These are phyloP conservation scores for Avena insularis DNA, from an alignment of 176 grass and related monocot species.

Conservation along the genomic window DNA sequence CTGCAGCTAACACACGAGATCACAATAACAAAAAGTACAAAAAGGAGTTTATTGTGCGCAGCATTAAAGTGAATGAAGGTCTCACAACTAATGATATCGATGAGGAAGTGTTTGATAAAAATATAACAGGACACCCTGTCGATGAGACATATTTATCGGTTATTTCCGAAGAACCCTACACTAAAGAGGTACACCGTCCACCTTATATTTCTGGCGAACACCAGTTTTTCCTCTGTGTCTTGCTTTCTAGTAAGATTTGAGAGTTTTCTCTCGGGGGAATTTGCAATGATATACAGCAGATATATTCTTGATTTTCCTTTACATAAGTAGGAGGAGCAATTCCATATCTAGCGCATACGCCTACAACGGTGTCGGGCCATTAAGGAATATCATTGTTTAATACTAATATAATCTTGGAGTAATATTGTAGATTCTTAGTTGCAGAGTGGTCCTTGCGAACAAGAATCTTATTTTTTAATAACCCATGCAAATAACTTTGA, in stretches of 20 bases:
- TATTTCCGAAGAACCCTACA: background rate
- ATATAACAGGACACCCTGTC: background rate
- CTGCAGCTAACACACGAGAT: background rate
- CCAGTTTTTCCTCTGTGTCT: background rate
- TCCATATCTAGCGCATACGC: no score
- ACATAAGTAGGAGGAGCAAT: no score
- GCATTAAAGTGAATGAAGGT: background rate
- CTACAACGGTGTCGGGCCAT: no score
- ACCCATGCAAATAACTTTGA: no score
- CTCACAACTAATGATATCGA: background rate
- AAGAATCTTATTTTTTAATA: background rate
- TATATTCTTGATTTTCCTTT: no score
- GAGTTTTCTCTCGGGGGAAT: no score
- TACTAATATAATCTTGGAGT: no score
- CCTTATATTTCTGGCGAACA: background rate
- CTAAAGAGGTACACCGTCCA: background rate
- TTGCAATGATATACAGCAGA: no score
- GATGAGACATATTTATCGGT: background rate
- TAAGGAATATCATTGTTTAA: no score
- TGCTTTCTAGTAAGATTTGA: background rate
- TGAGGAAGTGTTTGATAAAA: background rate
- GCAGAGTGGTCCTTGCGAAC: background rate
- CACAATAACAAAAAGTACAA: background rate
- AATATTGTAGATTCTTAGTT: background rate
- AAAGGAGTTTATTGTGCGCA: background rate